Evolutionary conservation across 2,329 filamentous ascomycete genomes (phyloP), one percentile per base, ranked within the genome.

Genomic region (Microcyclospora pomicola): DNA sequence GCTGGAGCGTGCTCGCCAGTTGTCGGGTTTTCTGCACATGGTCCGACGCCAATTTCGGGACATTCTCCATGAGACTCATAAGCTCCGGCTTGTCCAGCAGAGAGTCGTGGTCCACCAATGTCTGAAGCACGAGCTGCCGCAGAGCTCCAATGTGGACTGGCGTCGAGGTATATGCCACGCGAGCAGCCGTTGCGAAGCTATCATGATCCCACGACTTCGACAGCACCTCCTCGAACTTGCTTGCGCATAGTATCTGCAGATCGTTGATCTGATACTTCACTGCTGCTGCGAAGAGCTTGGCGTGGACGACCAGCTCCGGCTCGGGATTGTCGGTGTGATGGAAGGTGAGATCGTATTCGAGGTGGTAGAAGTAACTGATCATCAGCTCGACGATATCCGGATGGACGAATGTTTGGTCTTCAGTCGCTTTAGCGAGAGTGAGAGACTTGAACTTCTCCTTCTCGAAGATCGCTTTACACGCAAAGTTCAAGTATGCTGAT

Each of bases 401-500:
- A 15, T 36, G 15, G 34, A n/a, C 34, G 13, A 12, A 19, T 14
- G 2, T n/a, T n/a, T n/a, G n/a, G 15, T 24, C 28, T 5, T 28
- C 15, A 7, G n/a, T 28, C 9, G 5, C 6, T 13, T 16, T 34
- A 6, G 15, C 12, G 5, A 16, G 13, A 3, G n/a, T 34, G n/a
- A 12, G 15, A 13, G n/a, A 13, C 16, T 14, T 16, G 6, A 14
- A 14, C 12, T 5, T 10, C 15, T 13, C 15, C 30, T 40, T 45
- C 41, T 47, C 46, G 42, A 45, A 52, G 3, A 15, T 15, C 1
- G 42, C 44, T 15, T 42, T 36, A 30, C 49, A 52, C 2, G 46
- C 42, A 13, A 43, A 42, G 7, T 35, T 34, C 30, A 55, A 51
- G 41, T 44, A 54, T 1, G 45, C 41, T 6, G 42, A 53, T 13